A percentile compares a stretch with the other conserved stretches of the same genome.
Evolutionary conservation across 257 asterid species (phyloP).

Genomic region (Mitragyna speciosa): DNA sequence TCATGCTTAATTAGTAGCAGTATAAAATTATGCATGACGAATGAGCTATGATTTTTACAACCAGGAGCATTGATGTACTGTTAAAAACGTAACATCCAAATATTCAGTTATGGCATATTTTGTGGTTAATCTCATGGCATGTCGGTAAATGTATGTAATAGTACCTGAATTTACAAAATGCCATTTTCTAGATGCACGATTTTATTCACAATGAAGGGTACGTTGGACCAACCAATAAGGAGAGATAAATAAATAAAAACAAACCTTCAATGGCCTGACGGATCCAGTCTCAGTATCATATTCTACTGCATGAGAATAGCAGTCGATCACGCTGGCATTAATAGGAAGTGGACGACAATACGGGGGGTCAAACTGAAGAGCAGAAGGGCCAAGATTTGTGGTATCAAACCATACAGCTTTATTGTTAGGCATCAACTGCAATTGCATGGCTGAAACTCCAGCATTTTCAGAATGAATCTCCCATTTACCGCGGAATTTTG

Average conservation of each 20-base stretch:
- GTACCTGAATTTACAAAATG: neutral
- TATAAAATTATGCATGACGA: neutral
- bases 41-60: neutral
- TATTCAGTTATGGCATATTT: too few species aligned
- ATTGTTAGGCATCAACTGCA: slow-evolving; percentile 71
- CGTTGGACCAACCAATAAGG: too few species aligned
- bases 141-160: neutral
- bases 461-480: slow-evolving; percentile 43
- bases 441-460: slow-evolving; percentile 84
- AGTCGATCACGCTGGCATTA: slow-evolving; percentile 35
- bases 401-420: slow-evolving; percentile 82
- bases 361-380: slow-evolving; percentile 36
- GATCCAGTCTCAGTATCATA: slow-evolving; percentile 59
- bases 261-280: slow-evolving; percentile 62
- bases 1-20: too few species aligned
- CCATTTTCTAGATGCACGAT: neutral
- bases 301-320: slow-evolving; percentile 73
- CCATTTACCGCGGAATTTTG: slow-evolving; percentile 46
- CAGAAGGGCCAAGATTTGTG: slow-evolving; percentile 67
- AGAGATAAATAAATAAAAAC: neutral
- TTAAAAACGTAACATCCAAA: too few species aligned
- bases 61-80: neutral
- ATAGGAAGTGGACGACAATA: slow-evolving; percentile 34
- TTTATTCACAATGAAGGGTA: neutral
- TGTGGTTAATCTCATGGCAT: neutral